Evolutionary conservation across 148 eudicot species (phyloP).

Genomic region (Cornus controversa): DNA sequence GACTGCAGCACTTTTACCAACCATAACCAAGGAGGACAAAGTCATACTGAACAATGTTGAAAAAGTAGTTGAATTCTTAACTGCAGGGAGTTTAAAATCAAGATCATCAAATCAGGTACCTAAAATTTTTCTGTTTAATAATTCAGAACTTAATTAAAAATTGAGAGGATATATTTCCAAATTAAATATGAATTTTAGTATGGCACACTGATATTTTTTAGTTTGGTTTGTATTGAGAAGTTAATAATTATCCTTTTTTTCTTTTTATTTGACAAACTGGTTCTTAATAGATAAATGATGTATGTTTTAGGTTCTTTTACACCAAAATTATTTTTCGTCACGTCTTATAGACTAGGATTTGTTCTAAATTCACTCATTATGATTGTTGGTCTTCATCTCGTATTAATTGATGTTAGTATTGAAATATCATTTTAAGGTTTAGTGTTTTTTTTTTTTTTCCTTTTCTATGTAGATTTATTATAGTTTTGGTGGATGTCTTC

Average conservation of each 20-base stretch:
- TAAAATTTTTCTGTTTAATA: not conserved
- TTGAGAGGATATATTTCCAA: not conserved
- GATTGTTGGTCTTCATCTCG: not conserved
- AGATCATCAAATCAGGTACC: constrained; percentile 64
- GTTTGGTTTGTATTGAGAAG: not conserved
- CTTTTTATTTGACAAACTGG: not conserved
- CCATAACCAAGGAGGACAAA: constrained; percentile 81
- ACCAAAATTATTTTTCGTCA: not conserved
- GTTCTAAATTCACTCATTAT: not conserved
- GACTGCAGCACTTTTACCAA: constrained; percentile 68
- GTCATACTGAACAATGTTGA: constrained; percentile 86
- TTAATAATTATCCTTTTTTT: too few species aligned
- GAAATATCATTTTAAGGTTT: not conserved
- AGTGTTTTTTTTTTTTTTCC: not conserved
- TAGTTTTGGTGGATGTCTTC: too few species aligned
- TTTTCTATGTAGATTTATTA: too few species aligned
- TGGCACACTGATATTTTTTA: not conserved
- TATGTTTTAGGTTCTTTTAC: not conserved
- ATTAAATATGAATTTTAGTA: not conserved
- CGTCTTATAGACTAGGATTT: not conserved
- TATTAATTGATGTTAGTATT: too few species aligned
- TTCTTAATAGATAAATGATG: not conserved
- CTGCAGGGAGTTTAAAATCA: constrained; percentile 64
- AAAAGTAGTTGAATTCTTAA: constrained; percentile 69
- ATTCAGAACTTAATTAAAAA: not conserved